Evolutionary conservation across 371 early-diverging fungal species (phyloP), one percentile per base, ranked within the genome.

Genomic region (Mortierella sp.): DNA sequence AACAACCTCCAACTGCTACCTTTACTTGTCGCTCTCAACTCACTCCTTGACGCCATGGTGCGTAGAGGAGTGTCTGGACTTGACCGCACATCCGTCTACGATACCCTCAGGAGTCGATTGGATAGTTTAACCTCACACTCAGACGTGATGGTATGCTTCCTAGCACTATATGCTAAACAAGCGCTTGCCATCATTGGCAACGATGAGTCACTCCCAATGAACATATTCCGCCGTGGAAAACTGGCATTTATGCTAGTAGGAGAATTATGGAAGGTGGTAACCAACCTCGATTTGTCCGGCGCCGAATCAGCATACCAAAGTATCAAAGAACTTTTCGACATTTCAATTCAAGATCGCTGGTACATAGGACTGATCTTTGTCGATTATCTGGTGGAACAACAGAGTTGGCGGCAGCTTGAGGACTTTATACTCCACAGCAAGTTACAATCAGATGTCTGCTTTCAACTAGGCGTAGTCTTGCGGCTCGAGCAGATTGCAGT

Each of bases 401-500:
- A 17, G 7, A 50, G 27, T 11, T 50, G 50, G 50, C 9, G 50
- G 50, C 50, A 50, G 37, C 37, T 53, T 37, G 53, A 53, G 28
- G 39, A 53, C 24, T 53, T 53, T 39, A 39, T 39, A 6, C 9
- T 41, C 12, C 37, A 53, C 21, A 41, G 41, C 41, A 37, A 39
- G 21, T 37, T 53, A 21, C 32, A 23, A 11, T 14, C 11, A 4
- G 54, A 53, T 41, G 54, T 23, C 21, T 21, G 26, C 37, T 41
- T 53, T 26, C 23, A 37, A 24, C 42, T 34, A 21, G 54, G 54
- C 1, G 24, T 41, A 3, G 31, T 24, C 15, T 24, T 53, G 24
- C 54, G 54, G 31, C 54, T 41, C 17, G 41, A 53, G 15, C 54
- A 53, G 14, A 41, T 53, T 53, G 26, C 54, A 53, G 23, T 24